Conservation (phyloP, 129 eudicot species). For the Escallonia herrerae region DNA sequence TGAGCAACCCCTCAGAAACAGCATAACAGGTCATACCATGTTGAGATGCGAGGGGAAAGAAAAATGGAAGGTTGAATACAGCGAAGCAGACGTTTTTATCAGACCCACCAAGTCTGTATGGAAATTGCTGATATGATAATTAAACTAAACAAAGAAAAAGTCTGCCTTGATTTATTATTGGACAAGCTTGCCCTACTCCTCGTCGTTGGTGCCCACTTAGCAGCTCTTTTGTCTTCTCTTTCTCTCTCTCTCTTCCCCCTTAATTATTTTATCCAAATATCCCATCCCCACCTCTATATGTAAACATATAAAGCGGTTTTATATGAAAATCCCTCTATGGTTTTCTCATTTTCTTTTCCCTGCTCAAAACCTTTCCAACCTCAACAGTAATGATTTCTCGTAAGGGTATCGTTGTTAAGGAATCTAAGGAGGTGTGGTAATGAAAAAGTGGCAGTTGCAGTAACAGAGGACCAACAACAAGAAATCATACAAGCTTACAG, state of each 20-base stretch:
- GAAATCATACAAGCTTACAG: background rate
- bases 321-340: background rate
- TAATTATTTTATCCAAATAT: background rate
- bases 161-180: background rate
- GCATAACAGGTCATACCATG: no score
- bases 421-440: slow-evolving; percentile 16
- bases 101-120: background rate
- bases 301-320: background rate
- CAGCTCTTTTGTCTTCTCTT: slow-evolving; percentile 6
- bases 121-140: background rate
- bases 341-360: background rate
- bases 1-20: no score
- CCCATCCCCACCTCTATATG: background rate
- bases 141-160: background rate
- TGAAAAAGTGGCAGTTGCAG: slow-evolving; percentile 9
- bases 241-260: background rate
- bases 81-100: slow-evolving; percentile 6
- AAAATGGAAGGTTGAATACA: slow-evolving; percentile 10
- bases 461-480: background rate
- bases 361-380: background rate
- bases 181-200: background rate
- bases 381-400: slow-evolving; percentile 16
- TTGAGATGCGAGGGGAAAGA: background rate
- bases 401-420: slow-evolving; percentile 14
- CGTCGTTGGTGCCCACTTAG: slow-evolving; percentile 8